phyloP scores from a whole-genome alignment of 129 eudicot species.

The Heracleum sosnowskyi region DNA sequence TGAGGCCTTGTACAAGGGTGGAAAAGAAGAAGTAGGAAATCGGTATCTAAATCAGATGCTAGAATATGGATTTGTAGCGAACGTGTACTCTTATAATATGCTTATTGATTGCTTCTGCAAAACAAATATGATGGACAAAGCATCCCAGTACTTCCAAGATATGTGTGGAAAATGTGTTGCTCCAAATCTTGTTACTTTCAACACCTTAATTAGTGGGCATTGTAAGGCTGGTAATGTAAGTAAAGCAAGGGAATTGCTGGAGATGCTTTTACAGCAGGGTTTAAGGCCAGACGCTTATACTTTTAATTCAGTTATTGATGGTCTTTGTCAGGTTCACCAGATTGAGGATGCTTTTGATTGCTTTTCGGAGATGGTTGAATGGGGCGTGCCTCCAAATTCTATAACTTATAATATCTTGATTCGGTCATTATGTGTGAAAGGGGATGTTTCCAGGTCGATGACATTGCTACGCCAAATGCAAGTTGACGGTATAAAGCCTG shows the following conservation, averaged over 20 bases:
- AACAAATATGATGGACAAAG: constrained; percentile 52
- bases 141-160: constrained; percentile 41
- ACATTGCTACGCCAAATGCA: constrained; percentile 59
- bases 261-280: constrained; percentile 50
- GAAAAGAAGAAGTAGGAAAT: constrained; percentile 38
- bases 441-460: constrained; percentile 50
- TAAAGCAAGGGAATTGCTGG: constrained; percentile 52
- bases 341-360: constrained; percentile 82
- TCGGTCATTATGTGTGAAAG: constrained; percentile 50
- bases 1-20: constrained; percentile 49
- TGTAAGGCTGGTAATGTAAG: constrained; percentile 51
- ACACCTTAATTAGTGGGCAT: constrained; percentile 61
- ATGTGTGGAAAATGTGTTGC: constrained; percentile 48
- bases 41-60: constrained; percentile 42
- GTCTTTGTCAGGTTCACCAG: constrained; percentile 66
- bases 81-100: constrained; percentile 66
- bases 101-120: constrained; percentile 75
- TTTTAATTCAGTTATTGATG: constrained; percentile 62
- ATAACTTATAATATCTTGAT: constrained; percentile 69
- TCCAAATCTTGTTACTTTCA: constrained; percentile 76
- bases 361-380: constrained; percentile 63
- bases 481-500: constrained; percentile 64
- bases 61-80: constrained; percentile 37
- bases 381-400: constrained; percentile 77
- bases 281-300: constrained; percentile 71